Base-by-base conservation (phyloP, 1,284 basidiomycete genomes). In the Microbotryum saponariae region DNA sequence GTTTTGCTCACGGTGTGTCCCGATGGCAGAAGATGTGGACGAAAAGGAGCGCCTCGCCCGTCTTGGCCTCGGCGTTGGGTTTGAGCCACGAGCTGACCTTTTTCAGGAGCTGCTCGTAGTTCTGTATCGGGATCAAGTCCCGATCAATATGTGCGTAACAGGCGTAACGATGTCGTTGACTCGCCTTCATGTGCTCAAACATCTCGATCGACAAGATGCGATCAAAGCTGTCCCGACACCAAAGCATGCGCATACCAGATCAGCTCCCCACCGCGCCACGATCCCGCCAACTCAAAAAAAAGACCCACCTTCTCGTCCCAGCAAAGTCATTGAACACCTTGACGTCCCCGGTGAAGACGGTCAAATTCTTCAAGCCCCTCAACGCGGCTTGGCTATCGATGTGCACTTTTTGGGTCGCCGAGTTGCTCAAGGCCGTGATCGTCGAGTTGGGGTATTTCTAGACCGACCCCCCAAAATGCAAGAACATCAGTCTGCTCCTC, bases 201-300 rank as follows among this genome's bases (percentile, higher is more conserved):
- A 89, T 88, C 81, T 88, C 87, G 62, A 88, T 88, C 20, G 84
- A 85, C 10, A 88, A 70, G 60, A 88, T 84, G 59, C 86, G 81
- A 71, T 88, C 85, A 73, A 89, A 88, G 59, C 84, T 86, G 62
- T 51, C 7, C 21, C 9, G 45, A 47, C 46, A 14, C 51, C 60
- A 27, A 46, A 37, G 25, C 25, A 25, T 25, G 25, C 25, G 25
- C 25, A 59, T 37, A 61, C 44, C 45, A 27, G 25, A 42, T 14
- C 29, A 27, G 16, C 53, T 21, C n/a, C 20, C 27, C 37, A 42
- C 3, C 16, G 4, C 14, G 12, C 9, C 37, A 12, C 37, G 37
- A 10, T 37, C 37, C 37, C 25, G 10, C 21, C n/a, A 27, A 27
- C 12, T 27, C 54, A 33, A 33, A 47, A 33, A 33, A 47, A 29